These are phyloP conservation scores for Linderniella brevidens DNA, from an alignment of 257 asterid species.

Conservation along the genomic window DNA sequence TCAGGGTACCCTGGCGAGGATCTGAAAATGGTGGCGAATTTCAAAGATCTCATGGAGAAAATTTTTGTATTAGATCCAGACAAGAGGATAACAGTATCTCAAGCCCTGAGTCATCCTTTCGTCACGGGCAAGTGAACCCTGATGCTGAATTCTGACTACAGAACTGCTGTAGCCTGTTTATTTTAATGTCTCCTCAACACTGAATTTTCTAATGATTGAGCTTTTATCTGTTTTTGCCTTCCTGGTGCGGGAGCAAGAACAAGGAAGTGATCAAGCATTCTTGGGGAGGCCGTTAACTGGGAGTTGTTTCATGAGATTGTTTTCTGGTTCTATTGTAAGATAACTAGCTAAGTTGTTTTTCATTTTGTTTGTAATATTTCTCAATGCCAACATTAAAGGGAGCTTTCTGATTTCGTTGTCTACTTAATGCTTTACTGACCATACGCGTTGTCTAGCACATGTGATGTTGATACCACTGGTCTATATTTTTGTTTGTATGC, in stretches of 20 bases:
- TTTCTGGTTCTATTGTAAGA: constrained; percentile 98
- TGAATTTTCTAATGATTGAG: constrained; percentile 65
- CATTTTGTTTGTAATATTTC: too few species aligned
- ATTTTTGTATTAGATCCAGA: constrained; percentile 90
- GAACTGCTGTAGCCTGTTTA: constrained; percentile 58
- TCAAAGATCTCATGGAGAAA: constrained; percentile 88
- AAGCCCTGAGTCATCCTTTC: constrained; percentile 97
- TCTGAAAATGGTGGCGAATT: constrained; percentile 75
- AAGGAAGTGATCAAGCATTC: constrained; percentile 29
- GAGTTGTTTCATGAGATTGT: constrained; percentile 84
- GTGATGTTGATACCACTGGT: too few species aligned
- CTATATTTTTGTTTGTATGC: too few species aligned
- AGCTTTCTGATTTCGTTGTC: too few species aligned
- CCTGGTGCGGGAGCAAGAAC: constrained; percentile 43
- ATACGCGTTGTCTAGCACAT: too few species aligned
- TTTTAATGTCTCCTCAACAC: constrained; percentile 36
- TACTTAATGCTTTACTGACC: too few species aligned
- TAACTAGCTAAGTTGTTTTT: too few species aligned
- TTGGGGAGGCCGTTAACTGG: constrained; percentile 51
- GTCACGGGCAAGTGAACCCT: constrained; percentile 99
- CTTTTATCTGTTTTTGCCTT: constrained; percentile 58
- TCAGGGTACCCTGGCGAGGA: constrained; percentile 87
- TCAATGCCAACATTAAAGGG: neutral
- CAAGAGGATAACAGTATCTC: constrained; percentile 83
- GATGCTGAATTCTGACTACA: constrained; percentile 69